A percentile compares a stretch with the other conserved stretches of the same genome.
These are phyloP conservation scores for Candida cerambycidarum DNA, from an alignment of 805 yeast species.

Conservation along the genomic window DNA sequence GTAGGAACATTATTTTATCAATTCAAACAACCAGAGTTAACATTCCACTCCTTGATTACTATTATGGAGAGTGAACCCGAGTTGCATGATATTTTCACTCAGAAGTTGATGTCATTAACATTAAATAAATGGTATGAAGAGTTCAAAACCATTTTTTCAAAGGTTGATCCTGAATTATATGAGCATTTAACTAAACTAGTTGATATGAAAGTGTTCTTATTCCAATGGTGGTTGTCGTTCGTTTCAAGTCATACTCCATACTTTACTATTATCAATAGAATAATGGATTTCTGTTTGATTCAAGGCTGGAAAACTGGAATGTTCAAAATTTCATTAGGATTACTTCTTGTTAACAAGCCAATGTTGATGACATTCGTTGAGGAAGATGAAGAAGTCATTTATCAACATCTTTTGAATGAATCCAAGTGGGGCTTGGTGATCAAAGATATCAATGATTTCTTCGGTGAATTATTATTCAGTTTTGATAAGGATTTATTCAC, in stretches of 20 bases:
- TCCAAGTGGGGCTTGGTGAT: conserved; percentile 42
- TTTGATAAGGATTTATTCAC: conserved; percentile 35
- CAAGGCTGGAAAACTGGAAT: conserved; percentile 55
- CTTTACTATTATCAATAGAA: conserved; percentile 44
- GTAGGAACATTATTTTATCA: conserved; percentile 56
- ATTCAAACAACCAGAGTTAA: conserved; percentile 34
- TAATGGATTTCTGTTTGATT: conserved; percentile 51
- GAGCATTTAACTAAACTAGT: conserved; percentile 42
- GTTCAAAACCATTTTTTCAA: conserved; percentile 45
- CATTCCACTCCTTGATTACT: conserved; percentile 52
- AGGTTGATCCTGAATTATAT: conserved; percentile 40
- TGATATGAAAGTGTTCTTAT: conserved; percentile 50
- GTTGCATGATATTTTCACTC: conserved; percentile 49
- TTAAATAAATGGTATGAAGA: conserved; percentile 52
- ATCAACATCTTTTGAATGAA: conserved; percentile 44
- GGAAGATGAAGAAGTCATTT: conserved; percentile 44
- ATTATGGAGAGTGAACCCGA: conserved; percentile 58
- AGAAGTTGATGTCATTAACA: conserved; percentile 54
- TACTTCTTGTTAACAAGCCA: conserved; percentile 49
- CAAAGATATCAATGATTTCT: conserved; percentile 37
- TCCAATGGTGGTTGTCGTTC: conserved; percentile 66
- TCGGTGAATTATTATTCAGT: conserved; percentile 35
- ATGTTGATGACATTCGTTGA: conserved; percentile 34
- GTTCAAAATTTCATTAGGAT: conserved; percentile 55
- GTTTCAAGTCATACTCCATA: conserved; percentile 62